phyloP scores from a whole-genome alignment of 805 yeast genomes.

The Yamadazyma philogaea region DNA sequence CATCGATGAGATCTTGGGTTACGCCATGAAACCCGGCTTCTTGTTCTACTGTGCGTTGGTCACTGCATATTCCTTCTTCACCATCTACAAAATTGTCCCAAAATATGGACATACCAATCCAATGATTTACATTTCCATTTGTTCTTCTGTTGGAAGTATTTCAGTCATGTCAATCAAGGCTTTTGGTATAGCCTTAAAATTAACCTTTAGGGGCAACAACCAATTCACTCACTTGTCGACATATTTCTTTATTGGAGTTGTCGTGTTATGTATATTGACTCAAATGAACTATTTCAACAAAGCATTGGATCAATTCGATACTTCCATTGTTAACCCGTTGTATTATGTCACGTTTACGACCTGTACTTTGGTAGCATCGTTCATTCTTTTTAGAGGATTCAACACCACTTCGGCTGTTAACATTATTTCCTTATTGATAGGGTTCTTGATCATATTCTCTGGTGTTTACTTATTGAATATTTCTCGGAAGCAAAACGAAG shows the following conservation, averaged over 20 bases:
- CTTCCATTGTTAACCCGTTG: slow-evolving; percentile 86
- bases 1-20: slow-evolving; percentile 79
- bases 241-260: slow-evolving; percentile 74
- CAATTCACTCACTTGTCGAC: slow-evolving; percentile 85
- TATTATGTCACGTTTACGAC: slow-evolving; percentile 92
- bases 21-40: slow-evolving; percentile 78
- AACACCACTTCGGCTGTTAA: slow-evolving; percentile 79
- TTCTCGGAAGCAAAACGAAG: slow-evolving; percentile 61
- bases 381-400: slow-evolving; percentile 81
- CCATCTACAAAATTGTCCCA: slow-evolving; percentile 84
- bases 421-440: slow-evolving; percentile 76
- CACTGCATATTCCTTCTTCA: slow-evolving; percentile 64
- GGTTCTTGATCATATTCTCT: slow-evolving; percentile 80
- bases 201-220: slow-evolving; percentile 80
- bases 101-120: slow-evolving; percentile 76
- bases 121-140: slow-evolving; percentile 83
- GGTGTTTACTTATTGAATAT: slow-evolving; percentile 84
- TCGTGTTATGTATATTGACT: slow-evolving; percentile 75
- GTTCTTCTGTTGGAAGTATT: slow-evolving; percentile 86
- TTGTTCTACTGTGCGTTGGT: slow-evolving; percentile 62
- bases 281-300: slow-evolving; percentile 94
- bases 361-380: slow-evolving; percentile 80
- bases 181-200: slow-evolving; percentile 85
- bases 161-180: slow-evolving; percentile 92
- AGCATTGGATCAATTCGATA: slow-evolving; percentile 90